These are phyloP conservation scores for Umbellularia californica DNA, from an alignment of 164 flowering plant genomes.

Conservation along the genomic window DNA sequence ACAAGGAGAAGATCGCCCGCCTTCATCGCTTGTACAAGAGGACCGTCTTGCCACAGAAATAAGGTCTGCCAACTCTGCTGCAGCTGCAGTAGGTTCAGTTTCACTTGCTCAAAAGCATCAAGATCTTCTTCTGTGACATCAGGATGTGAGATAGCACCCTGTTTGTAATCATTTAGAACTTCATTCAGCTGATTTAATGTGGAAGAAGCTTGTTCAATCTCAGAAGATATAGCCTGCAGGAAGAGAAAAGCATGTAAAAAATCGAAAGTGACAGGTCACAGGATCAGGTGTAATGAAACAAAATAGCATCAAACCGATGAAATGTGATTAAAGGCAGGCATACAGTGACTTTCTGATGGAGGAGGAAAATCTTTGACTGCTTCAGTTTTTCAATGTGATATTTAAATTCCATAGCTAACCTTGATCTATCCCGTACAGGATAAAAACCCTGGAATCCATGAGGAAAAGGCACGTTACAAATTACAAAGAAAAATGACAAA, in stretches of 20 bases:
- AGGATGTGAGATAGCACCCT: constrained; percentile 27
- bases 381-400: constrained; percentile 36
- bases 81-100: constrained; percentile 35
- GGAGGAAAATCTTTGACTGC: constrained; percentile 38
- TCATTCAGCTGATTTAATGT: constrained; percentile 40
- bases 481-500: too few species aligned
- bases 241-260: constrained; percentile 11
- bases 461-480: background rate
- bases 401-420: constrained; percentile 43
- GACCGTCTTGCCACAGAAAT: constrained; percentile 96
- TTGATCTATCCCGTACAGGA: constrained; percentile 83
- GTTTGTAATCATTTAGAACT: constrained; percentile 31
- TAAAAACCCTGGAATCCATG: constrained; percentile 62
- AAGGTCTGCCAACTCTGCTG: constrained; percentile 73
- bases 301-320: background rate
- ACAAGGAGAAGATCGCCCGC: constrained; percentile 75
- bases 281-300: background rate
- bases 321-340: constrained; percentile 10
- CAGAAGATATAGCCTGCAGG: constrained; percentile 55
- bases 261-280: background rate
- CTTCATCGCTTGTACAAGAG: constrained; percentile 91
- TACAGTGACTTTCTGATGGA: constrained; percentile 37
- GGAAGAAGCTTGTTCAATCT: constrained; percentile 57
- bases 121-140: constrained; percentile 42
- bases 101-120: constrained; percentile 34